A percentile compares a stretch with the other conserved stretches of the same genome.
Conservation (phyloP, 2,329 filamentous ascomycete genomes). For the Onygenales sp. region DNA sequence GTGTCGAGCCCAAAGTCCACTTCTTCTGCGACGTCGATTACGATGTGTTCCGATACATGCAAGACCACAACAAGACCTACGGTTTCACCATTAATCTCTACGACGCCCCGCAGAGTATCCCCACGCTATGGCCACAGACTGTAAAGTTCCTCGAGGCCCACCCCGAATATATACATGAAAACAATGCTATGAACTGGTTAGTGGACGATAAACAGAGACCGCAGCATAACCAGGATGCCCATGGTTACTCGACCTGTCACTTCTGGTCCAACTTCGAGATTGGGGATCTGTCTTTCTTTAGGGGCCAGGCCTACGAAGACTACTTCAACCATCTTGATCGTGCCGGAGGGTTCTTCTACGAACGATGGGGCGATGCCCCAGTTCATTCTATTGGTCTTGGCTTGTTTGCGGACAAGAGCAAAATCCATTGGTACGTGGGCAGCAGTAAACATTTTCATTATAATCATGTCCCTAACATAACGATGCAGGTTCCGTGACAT, state of each 20-base stretch:
- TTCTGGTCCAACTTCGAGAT: constrained; percentile 99
- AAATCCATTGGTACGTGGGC: constrained; percentile 74
- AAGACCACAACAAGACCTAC: constrained; percentile 97
- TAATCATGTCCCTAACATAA: neutral
- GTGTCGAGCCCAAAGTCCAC: constrained; percentile 95
- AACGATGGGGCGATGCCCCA: constrained; percentile 95
- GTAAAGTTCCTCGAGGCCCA: constrained; percentile 80
- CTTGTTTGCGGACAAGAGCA: constrained; percentile 80
- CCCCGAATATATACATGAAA: constrained; percentile 67
- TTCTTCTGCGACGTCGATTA: constrained; percentile 99
- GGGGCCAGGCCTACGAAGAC: constrained; percentile 80
- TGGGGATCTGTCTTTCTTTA: constrained; percentile 85
- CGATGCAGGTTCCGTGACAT: constrained; percentile 87
- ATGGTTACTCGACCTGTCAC: constrained; percentile 95
- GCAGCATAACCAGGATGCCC: constrained; percentile 67
- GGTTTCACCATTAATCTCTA: constrained; percentile 98
- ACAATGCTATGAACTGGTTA: constrained; percentile 83
- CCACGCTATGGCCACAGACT: constrained; percentile 91
- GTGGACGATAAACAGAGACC: constrained; percentile 69
- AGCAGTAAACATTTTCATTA: neutral
- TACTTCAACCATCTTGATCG: constrained; percentile 94
- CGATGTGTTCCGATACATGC: constrained; percentile 96
- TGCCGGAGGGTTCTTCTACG: constrained; percentile 95
- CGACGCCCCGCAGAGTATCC: constrained; percentile 78
- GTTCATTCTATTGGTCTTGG: constrained; percentile 92